Base-by-base conservation (phyloP, 208 protist species). In the Leishmania tropica region DNA sequence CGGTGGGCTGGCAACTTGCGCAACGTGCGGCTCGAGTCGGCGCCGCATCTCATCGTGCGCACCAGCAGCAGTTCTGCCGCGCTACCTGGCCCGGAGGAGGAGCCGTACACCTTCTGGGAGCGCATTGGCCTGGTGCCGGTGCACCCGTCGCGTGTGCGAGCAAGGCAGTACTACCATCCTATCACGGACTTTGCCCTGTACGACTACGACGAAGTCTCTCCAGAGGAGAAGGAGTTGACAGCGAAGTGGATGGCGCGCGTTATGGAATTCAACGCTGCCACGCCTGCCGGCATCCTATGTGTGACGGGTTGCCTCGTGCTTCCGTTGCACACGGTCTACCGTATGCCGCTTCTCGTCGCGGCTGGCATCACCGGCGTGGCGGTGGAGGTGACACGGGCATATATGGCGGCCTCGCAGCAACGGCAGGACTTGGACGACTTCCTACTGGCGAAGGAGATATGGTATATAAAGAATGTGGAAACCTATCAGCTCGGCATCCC, bases 391-490 rank as follows among this genome's bases (percentile, higher is more conserved):
- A 93, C 89, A 31, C 90, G 91, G 0, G 83, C 90, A 31, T 97
- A 96, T 81, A 93, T 96, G 88, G 86, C 87, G 3, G 95, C 95
- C 47, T 90, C 89, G 4, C 82, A 88, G 76, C 87, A 97, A 83
- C 86, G 93, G 15, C 93, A 96, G 83, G 95, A 97, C 76, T 78
- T 96, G 58, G 95, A 97, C 78, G 95, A 97, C 79, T 97, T 92
- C 75, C 86, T 97, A 62, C 79, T 97, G 2, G 87, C 92, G 0
- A 97, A 97, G 85, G 93, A 97, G 70, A 93, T 97, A 67, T 97
- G 95, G 95, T 96, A 97, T 75, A 96, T 97, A 8, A 97, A 97
- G 67, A 97, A 97, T 65, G 90, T 97, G 35, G 93, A 97, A 74
- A 94, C 95, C 21, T 96, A 96, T 71, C 93, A 97, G 81, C 85